Percentiles rank a stretch among this genome's conserved stretches.
These are phyloP conservation scores for Triticum turgidum DNA, from an alignment of 176 grass and related monocot genomes.

Conservation along the genomic window DNA sequence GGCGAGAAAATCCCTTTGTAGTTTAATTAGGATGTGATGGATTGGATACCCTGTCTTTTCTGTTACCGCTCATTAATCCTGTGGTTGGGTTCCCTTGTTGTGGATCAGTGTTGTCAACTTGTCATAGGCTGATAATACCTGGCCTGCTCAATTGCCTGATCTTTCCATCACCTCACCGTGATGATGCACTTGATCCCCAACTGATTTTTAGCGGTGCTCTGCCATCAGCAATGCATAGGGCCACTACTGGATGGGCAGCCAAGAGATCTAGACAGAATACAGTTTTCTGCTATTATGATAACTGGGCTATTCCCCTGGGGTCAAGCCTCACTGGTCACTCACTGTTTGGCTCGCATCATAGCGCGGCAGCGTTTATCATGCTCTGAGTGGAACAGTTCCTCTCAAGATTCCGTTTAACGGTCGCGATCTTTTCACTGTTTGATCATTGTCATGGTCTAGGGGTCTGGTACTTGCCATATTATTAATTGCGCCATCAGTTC, in stretches of 20 bases:
- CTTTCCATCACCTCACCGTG: neutral
- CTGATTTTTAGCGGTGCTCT: neutral
- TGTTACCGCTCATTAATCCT: neutral
- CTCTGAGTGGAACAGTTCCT: neutral
- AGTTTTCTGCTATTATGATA: neutral
- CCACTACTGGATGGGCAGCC: neutral
- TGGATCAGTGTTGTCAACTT: too few relatives aligned
- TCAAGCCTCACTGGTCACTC: neutral
- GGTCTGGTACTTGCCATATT: neutral
- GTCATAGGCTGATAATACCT: neutral
- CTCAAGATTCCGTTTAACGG: neutral
- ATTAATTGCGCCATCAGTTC: too few relatives aligned
- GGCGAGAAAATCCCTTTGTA: neutral
- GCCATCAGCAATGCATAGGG: neutral
- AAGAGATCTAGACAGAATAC: conserved; percentile 1
- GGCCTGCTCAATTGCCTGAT: neutral
- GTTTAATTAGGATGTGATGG: neutral
- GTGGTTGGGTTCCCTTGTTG: neutral
- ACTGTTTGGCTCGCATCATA: neutral
- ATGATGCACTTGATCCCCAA: neutral
- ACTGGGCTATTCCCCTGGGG: conserved; percentile 13
- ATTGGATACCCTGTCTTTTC: neutral
- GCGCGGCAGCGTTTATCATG: neutral
- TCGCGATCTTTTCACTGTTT: neutral
- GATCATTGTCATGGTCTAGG: neutral